Evolutionary conservation across 768 basidiomycete species (phyloP).

Genomic region (Lentinus brumalis): DNA sequence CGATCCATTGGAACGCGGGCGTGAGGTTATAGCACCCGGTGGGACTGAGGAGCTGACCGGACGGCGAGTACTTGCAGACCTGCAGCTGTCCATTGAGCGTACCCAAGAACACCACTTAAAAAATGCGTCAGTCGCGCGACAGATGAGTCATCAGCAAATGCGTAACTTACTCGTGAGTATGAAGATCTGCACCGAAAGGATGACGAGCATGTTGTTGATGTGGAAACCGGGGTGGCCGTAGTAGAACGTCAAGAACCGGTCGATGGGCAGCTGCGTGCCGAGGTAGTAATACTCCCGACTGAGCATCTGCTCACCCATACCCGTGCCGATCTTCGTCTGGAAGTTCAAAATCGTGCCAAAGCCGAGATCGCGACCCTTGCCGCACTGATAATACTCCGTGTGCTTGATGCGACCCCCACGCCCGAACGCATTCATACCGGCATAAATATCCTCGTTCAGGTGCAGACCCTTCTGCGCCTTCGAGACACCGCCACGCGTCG

Average conservation of each 20-base stretch:
- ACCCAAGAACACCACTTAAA: conserved; percentile 89
- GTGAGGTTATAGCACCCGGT: conserved; percentile 92
- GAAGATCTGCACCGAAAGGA: conserved; percentile 95
- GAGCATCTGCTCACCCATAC: conserved; percentile 99
- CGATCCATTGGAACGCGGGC: conserved; percentile 95
- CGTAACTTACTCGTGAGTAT: conserved; percentile 76
- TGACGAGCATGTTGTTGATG: conserved; percentile 99
- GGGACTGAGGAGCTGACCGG: conserved; percentile 75
- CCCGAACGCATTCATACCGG: conserved; percentile 97
- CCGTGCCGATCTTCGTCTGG: conserved; percentile 99
- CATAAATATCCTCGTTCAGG: conserved; percentile 99
- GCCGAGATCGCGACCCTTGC: conserved; percentile 97
- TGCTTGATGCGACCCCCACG: conserved; percentile 98
- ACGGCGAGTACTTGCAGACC: conserved; percentile 78
- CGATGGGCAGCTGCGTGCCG: conserved; percentile 96
- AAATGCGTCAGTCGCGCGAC: conserved; percentile 20
- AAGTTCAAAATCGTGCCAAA: conserved; percentile 99
- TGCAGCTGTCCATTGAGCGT: conserved; percentile 81
- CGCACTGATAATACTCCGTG: conserved; percentile 99
- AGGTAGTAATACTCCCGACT: conserved; percentile 99
- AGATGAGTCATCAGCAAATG: not conserved
- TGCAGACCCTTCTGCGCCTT: conserved; percentile 99
- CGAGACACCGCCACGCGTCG: conserved; percentile 95
- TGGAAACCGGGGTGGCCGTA: conserved; percentile 99
- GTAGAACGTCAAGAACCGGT: conserved; percentile 99